phyloP scores from a whole-genome alignment of 1,284 basidiomycete genomes.

The Sanghuangporus weigelae region DNA sequence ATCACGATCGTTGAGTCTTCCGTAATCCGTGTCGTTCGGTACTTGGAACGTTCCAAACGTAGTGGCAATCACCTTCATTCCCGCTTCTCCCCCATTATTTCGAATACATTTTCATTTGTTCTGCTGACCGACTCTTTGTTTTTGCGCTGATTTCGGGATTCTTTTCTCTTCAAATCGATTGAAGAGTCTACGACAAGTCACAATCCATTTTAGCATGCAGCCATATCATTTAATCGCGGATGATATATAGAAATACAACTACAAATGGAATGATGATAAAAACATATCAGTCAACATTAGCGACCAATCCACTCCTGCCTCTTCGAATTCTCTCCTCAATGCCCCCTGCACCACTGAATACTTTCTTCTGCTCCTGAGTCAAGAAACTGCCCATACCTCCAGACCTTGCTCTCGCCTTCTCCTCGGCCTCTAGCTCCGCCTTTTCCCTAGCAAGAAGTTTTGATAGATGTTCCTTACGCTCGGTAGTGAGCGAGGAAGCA shows the following conservation, averaged over 20 bases:
- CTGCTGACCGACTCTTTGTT: background rate
- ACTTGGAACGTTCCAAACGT: background rate
- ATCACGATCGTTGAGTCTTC: conserved; percentile 11
- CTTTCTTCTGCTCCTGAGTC: conserved; percentile 68
- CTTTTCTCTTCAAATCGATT: background rate
- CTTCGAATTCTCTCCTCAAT: conserved; percentile 70
- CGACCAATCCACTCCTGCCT: conserved; percentile 58
- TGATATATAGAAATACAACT: background rate
- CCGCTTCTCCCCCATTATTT: too few species aligned
- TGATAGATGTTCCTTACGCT: conserved; percentile 65
- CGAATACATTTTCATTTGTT: background rate
- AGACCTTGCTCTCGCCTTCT: conserved; percentile 53
- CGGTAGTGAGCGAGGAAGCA: conserved; percentile 56
- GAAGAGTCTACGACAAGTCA: background rate
- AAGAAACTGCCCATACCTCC: conserved; percentile 71
- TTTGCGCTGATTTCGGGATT: background rate
- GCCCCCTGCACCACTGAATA: conserved; percentile 71
- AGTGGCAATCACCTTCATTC: too few species aligned
- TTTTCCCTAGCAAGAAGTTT: conserved; percentile 66
- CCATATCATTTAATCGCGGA: background rate
- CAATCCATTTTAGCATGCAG: background rate
- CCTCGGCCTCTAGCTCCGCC: conserved; percentile 62
- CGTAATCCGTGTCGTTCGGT: background rate
- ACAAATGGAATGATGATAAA: background rate
- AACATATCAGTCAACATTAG: conserved; percentile 41